Conservation (phyloP, 371 early-diverging fungal species). For the Apophysomyces variabilis region DNA sequence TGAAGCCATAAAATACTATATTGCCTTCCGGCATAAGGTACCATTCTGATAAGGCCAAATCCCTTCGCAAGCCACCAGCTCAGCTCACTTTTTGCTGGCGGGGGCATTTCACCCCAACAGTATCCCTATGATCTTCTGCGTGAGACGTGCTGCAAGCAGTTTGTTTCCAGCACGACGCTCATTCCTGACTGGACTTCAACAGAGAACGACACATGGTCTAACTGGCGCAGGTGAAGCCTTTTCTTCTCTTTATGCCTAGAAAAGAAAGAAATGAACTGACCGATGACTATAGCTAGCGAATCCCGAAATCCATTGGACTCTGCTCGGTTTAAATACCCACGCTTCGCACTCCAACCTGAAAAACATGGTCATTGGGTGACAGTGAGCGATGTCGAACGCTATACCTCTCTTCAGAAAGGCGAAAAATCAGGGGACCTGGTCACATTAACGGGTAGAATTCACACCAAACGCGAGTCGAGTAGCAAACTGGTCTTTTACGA, state of each 20-base stretch:
- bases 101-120: background rate
- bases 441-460: constrained; percentile 62
- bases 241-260: background rate
- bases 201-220: background rate
- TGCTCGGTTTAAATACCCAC: constrained; percentile 30
- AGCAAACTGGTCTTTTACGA: constrained; percentile 77
- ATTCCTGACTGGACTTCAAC: background rate
- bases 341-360: constrained; percentile 31
- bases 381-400: constrained; percentile 25
- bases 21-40: no score
- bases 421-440: constrained; percentile 21
- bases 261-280: background rate
- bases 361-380: constrained; percentile 38
- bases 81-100: background rate
- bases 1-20: no score
- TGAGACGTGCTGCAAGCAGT: background rate
- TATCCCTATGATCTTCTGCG: background rate
- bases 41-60: no score
- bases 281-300: background rate
- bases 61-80: constrained; percentile 6
- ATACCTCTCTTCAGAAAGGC: constrained; percentile 9
- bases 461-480: constrained; percentile 72
- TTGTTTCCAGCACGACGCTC: background rate
- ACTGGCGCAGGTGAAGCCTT: background rate
- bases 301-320: background rate